Base-by-base conservation (phyloP, 129 eudicot species). In the Daucus carota region DNA sequence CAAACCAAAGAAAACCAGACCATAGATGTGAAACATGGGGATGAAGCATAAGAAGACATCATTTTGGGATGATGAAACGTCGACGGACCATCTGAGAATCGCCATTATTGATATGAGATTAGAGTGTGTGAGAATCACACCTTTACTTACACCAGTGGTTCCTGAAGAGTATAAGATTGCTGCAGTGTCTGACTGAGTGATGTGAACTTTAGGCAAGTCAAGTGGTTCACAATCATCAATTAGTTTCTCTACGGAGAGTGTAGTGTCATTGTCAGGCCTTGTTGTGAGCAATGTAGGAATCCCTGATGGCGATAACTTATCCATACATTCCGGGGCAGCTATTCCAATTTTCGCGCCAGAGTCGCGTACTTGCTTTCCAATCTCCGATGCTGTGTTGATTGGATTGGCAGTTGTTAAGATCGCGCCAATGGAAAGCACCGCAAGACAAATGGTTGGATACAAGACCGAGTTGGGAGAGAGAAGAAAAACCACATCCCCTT, bases 21-120 rank as follows among this genome's bases (percentile, higher is more conserved):
- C 97, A 42, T 92, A 92, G 42, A 92, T 84, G 76, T 92, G 97
- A 74, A 92, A 87, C 89, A 92, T 85, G 47, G 97, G 97, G 59
- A 89, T 46, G 79, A 89, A 87, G 75, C 95, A 89, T 43, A 92
- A 45, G 70, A 87, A 85, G 22, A 89, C 89, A 28, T 92, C 95
- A 16, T 89, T 66, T 16, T 77, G 72, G 34, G 92, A 78, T 33
- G 84, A 85, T 42, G 82, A 78, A 67, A 76, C 84, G 1, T 87
- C 79, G 34, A 80, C 78, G 0, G 85, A 78, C 89, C 88, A 92
- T 83, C 46, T 85, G 33, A 89, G 78, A 32, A 87, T 77, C 36
- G 83, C 81, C 79, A 87, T 62, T 10, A 86, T 69, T 10, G 89
- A 82, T n/a, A 92, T 79, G 75, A 89, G 52, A 62, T 92, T 89